Evolutionary conservation across 1,139 yeast species (phyloP).

Genomic region (Yamadazyma jaroonii): DNA sequence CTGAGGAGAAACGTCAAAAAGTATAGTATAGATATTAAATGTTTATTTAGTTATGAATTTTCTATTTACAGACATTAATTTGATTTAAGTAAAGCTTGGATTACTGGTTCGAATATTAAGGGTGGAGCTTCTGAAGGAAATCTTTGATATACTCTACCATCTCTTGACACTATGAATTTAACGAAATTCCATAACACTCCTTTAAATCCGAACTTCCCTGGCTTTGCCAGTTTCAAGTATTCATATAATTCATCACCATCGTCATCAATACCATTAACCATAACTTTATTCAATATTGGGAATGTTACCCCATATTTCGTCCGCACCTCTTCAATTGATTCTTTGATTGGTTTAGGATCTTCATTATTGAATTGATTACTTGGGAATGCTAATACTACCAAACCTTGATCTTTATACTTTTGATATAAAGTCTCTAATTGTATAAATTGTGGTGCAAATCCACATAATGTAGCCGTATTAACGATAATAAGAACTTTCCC

Average conservation of each 20-base stretch:
- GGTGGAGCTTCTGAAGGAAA: slow-evolving; percentile 74
- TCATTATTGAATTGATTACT: slow-evolving; percentile 63
- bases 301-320: slow-evolving; percentile 58
- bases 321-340: slow-evolving; percentile 64
- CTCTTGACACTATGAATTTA: slow-evolving; percentile 72
- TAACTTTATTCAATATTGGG: slow-evolving; percentile 36
- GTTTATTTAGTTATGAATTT: background rate
- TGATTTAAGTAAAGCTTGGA: background rate
- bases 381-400: slow-evolving; percentile 41
- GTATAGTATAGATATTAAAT: background rate
- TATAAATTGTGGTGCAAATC: slow-evolving; percentile 40
- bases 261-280: slow-evolving; percentile 31
- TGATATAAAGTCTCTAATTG: slow-evolving; percentile 33
- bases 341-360: slow-evolving; percentile 73
- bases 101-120: slow-evolving; percentile 33
- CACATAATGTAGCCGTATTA: slow-evolving; percentile 47
- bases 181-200: slow-evolving; percentile 96
- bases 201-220: slow-evolving; percentile 68
- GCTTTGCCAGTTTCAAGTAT: slow-evolving; percentile 25
- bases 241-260: slow-evolving; percentile 26
- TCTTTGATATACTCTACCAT: slow-evolving; percentile 73
- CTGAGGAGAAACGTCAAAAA: slow-evolving; percentile 15
- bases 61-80: background rate
- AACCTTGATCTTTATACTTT: slow-evolving; percentile 28
- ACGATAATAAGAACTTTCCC: slow-evolving; percentile 39